Conservation (phyloP, 2,329 filamentous ascomycete genomes). For the Fusarium nelsonii region DNA sequence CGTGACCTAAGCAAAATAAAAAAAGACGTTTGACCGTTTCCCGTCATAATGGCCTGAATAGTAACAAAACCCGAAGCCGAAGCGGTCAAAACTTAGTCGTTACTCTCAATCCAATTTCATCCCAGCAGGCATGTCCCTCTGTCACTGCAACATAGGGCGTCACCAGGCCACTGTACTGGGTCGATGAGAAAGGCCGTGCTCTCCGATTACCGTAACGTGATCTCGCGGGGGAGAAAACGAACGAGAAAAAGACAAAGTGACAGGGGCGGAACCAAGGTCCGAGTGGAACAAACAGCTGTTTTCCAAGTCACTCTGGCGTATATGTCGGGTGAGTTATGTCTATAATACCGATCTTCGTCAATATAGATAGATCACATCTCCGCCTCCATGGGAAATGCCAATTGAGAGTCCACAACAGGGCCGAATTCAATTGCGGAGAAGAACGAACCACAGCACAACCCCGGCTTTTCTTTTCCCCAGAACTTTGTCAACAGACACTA, state of each 20-base stretch:
- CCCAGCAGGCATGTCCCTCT: not conserved
- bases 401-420: constrained; percentile 29
- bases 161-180: constrained; percentile 29
- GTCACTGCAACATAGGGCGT: constrained; percentile 11
- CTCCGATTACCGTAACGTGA: constrained; percentile 3
- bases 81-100: not conserved
- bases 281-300: constrained; percentile 6
- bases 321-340: not conserved
- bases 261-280: constrained; percentile 16
- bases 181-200: constrained; percentile 8
- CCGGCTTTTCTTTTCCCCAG: constrained; percentile 21
- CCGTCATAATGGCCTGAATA: constrained; percentile 8
- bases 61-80: not conserved
- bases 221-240: constrained; percentile 8
- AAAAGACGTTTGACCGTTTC: not conserved
- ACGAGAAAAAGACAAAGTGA: not conserved
- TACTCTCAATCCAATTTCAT: not conserved
- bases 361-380: constrained; percentile 6
- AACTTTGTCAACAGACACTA: constrained; percentile 11
- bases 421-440: constrained; percentile 37
- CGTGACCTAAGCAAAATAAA: not conserved
- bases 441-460: not conserved
- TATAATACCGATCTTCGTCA: not conserved
- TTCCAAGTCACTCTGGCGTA: constrained; percentile 9
- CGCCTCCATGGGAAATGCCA: not conserved